These are phyloP conservation scores for Thelonectria blattea DNA, from an alignment of 2,329 filamentous ascomycete genomes.

Conservation along the genomic window DNA sequence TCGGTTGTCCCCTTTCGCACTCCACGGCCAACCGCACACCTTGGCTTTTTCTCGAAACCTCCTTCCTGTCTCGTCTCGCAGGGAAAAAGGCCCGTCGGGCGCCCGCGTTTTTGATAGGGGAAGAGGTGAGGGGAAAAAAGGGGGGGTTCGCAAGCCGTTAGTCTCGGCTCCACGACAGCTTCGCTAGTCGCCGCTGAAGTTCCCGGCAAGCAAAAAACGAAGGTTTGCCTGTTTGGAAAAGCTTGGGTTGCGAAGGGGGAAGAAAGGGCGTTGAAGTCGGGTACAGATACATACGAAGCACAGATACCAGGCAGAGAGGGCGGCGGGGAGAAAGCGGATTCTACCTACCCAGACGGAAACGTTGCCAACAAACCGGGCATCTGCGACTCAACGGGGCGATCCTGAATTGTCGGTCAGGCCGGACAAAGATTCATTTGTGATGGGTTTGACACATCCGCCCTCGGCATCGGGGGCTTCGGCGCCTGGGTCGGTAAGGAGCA, in stretches of 20 bases:
- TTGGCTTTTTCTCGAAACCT: background rate
- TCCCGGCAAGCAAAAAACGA: constrained; percentile 8
- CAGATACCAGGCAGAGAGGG: background rate
- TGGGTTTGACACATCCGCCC: constrained; percentile 62
- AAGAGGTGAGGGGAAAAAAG: background rate
- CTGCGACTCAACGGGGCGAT: constrained; percentile 3
- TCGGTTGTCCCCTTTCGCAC: background rate
- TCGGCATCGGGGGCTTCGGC: constrained; percentile 58
- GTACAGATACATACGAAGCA: background rate
- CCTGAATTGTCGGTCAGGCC: constrained; percentile 10
- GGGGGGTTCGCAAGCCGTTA: constrained; percentile 12
- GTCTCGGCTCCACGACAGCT: constrained; percentile 15
- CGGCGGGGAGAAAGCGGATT: background rate
- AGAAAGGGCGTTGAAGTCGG: background rate
- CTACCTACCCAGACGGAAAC: constrained; percentile 3
- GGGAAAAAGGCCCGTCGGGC: background rate
- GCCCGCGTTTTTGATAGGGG: constrained; percentile 2
- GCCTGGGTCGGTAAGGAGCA: constrained; percentile 52
- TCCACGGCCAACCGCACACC: background rate
- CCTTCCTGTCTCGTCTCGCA: constrained; percentile 20
- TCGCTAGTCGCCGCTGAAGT: constrained; percentile 6
- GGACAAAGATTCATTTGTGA: constrained; percentile 36
- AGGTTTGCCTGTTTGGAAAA: constrained; percentile 1
- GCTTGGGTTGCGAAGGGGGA: background rate
- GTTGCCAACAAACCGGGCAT: background rate